Evolutionary conservation across 176 grass and related monocot genomes (phyloP).

Genomic region (Coix lacrymajobi): DNA sequence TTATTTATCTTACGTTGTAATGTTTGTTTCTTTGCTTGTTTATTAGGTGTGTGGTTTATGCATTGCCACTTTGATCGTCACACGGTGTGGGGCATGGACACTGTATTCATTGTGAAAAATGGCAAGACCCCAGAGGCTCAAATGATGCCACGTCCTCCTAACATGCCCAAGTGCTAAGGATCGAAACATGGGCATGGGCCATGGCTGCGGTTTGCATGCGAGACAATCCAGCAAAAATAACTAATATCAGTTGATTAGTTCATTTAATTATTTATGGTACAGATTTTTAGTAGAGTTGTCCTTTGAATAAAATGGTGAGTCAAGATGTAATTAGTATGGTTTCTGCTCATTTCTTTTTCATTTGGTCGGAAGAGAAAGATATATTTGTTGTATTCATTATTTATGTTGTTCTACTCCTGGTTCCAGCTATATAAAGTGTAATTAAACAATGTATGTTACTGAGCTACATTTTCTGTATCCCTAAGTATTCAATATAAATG

Average conservation of each 20-base stretch:
- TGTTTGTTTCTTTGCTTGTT: background rate
- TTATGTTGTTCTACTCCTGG: background rate
- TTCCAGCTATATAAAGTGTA: background rate
- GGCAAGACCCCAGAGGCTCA: background rate
- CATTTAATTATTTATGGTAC: background rate
- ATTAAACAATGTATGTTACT: background rate
- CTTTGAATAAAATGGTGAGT: too few species aligned
- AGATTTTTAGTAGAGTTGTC: background rate
- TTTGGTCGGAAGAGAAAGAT: background rate
- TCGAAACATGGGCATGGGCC: background rate
- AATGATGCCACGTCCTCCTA: conserved; percentile 33
- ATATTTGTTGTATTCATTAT: background rate
- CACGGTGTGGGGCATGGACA: conserved; percentile 56
- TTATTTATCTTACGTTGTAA: too few species aligned
- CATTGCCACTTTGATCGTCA: conserved; percentile 65
- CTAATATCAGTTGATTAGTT: background rate
- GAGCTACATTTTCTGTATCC: background rate
- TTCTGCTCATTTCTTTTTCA: too few species aligned
- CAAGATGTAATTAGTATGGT: too few species aligned
- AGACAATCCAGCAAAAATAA: background rate
- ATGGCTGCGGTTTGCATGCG: background rate
- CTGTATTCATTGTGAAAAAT: conserved; percentile 56
- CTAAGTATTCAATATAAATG: background rate
- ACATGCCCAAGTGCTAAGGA: conserved; percentile 51
- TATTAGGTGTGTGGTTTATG: conserved; percentile 64